Conservation (phyloP, 2,329 filamentous ascomycete species). For the Colletotrichum incanum region DNA sequence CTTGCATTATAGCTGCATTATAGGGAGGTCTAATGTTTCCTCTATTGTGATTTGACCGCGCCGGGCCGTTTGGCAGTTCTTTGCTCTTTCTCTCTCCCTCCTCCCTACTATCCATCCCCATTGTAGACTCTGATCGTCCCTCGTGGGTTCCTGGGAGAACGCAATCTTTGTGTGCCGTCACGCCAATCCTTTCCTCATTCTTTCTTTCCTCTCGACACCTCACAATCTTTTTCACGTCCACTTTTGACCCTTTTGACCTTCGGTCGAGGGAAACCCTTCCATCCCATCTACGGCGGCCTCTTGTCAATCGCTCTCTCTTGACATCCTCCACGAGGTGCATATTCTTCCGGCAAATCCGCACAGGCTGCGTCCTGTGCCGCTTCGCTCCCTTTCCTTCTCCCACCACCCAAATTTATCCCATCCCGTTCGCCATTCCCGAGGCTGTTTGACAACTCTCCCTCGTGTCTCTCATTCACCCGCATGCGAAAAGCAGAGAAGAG, state of each 20-base stretch:
- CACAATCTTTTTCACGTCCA: slow-evolving; percentile 13
- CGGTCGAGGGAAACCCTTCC: slow-evolving; percentile 9
- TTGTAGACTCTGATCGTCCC: slow-evolving; percentile 24
- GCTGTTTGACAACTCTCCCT: slow-evolving; percentile 28
- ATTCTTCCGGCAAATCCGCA: slow-evolving; percentile 20
- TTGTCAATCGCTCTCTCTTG: not conserved
- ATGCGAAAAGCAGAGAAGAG: not conserved
- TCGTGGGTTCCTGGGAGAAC: slow-evolving; percentile 33
- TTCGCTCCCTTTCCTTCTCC: slow-evolving; percentile 26
- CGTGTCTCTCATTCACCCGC: slow-evolving; percentile 29
- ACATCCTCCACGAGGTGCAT: slow-evolving; percentile 19
- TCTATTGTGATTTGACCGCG: slow-evolving; percentile 7
- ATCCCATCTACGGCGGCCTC: slow-evolving; percentile 34
- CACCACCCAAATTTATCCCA: slow-evolving; percentile 4
- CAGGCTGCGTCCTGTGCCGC: slow-evolving; percentile 33
- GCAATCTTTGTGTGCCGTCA: slow-evolving; percentile 10
- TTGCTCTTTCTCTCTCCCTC: not conserved
- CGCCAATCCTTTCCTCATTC: slow-evolving; percentile 34
- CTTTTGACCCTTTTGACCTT: slow-evolving; percentile 14
- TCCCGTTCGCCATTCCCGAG: slow-evolving; percentile 27
- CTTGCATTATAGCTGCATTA: not conserved
- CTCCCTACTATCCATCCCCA: not conserved
- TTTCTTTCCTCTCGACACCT: slow-evolving; percentile 20
- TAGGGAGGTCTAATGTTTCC: slow-evolving; percentile 9
- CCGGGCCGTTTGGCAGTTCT: slow-evolving; percentile 12